Evolutionary conservation across 2,329 filamentous ascomycete species (phyloP).

Genomic region (Trichoderma guizhouense): DNA sequence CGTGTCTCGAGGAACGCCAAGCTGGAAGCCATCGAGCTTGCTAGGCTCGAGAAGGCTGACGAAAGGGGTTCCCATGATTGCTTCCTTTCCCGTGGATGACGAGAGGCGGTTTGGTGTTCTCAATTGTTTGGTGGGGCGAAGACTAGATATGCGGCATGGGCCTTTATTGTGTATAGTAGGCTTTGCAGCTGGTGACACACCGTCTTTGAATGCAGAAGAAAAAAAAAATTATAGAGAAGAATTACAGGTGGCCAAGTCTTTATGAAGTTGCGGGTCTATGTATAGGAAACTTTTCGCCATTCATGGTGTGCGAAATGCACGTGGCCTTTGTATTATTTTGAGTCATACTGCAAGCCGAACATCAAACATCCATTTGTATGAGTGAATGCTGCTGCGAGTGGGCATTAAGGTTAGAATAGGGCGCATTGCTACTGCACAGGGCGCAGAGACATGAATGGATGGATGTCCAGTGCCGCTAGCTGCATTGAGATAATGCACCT

Average conservation of each 20-base stretch:
- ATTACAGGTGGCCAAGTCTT: background rate
- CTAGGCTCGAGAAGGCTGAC: slow-evolving; percentile 47
- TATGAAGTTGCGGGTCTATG: background rate
- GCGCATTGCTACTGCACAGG: background rate
- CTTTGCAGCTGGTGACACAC: background rate
- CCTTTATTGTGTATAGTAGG: background rate
- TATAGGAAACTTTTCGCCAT: background rate
- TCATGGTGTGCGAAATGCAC: background rate
- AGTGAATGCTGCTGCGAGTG: background rate
- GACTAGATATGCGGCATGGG: background rate
- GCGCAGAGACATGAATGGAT: background rate
- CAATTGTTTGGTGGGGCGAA: background rate
- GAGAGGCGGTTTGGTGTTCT: background rate
- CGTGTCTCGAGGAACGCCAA: slow-evolving; percentile 35
- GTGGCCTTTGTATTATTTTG: background rate
- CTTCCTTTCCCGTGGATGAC: background rate
- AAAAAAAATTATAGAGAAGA: background rate
- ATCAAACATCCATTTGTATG: background rate
- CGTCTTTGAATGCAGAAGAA: background rate
- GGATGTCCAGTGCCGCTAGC: background rate
- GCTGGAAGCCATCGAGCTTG: slow-evolving; percentile 48
- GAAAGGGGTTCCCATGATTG: slow-evolving; percentile 49
- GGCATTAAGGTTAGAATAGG: background rate
- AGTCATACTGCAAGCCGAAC: background rate
- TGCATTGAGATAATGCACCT: background rate